These are phyloP conservation scores for Pharnaceum exiguum DNA, from an alignment of 148 eudicot genomes.

Conservation along the genomic window DNA sequence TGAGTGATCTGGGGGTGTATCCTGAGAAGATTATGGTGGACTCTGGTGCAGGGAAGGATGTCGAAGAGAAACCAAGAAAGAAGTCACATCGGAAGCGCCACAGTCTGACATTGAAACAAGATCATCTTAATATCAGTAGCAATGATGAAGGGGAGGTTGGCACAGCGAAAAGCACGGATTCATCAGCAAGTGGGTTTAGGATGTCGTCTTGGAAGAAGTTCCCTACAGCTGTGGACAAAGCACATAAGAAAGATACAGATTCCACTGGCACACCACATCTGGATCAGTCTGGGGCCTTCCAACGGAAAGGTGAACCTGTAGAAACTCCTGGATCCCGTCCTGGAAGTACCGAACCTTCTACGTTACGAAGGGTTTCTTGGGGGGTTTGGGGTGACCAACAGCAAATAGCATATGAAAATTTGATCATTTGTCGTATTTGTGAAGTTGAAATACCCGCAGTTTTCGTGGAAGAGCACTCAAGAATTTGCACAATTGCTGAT, in stretches of 20 bases:
- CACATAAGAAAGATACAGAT: constrained; percentile 39
- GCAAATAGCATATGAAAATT: constrained; percentile 49
- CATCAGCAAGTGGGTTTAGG: constrained; percentile 59
- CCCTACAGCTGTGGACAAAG: constrained; percentile 67
- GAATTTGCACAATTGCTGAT: constrained; percentile 95
- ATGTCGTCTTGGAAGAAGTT: constrained; percentile 98
- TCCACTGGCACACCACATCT: constrained; percentile 39
- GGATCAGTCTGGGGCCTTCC: constrained; percentile 40
- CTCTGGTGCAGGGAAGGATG: constrained; percentile 29
- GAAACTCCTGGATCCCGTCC: constrained; percentile 32
- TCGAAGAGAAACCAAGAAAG: constrained; percentile 29
- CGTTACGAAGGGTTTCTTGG: constrained; percentile 41
- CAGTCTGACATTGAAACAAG: constrained; percentile 31
- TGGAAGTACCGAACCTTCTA: constrained; percentile 45
- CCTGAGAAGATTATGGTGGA: constrained; percentile 38
- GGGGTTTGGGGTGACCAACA: constrained; percentile 70
- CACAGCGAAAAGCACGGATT: constrained; percentile 68
- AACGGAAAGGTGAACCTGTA: constrained; percentile 36
- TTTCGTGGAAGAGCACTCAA: constrained; percentile 93
- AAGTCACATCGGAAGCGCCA: constrained; percentile 40
- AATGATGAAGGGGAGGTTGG: constrained; percentile 54
- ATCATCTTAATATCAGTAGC: constrained; percentile 26
- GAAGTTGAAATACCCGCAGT: constrained; percentile 96
- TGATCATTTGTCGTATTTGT: constrained; percentile 91
- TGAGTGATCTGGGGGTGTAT: constrained; percentile 93